phyloP scores from a whole-genome alignment of 2,329 filamentous ascomycete genomes.

The Cadophora sp. region DNA sequence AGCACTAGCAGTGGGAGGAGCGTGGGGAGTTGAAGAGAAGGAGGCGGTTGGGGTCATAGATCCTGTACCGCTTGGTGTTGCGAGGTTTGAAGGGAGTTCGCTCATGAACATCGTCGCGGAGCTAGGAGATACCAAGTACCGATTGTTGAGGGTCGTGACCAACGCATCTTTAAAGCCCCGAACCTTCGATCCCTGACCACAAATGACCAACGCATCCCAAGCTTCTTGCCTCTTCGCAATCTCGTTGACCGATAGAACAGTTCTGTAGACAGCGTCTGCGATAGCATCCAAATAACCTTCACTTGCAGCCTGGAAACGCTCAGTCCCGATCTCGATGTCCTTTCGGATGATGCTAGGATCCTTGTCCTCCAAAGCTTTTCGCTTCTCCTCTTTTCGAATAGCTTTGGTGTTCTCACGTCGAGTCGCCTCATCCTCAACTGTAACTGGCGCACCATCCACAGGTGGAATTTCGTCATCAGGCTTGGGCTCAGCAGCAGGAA shows the following conservation, averaged over 20 bases:
- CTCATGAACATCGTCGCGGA: conserved; percentile 97
- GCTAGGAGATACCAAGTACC: conserved; percentile 89
- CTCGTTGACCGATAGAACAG: conserved; percentile 83
- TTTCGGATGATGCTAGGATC: conserved; percentile 62
- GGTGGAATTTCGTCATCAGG: conserved; percentile 26
- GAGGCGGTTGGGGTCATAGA: conserved; percentile 76
- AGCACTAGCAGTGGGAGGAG: conserved; percentile 63
- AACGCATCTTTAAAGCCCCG: conserved; percentile 90
- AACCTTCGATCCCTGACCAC: conserved; percentile 81
- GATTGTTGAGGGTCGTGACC: conserved; percentile 76
- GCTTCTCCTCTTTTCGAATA: conserved; percentile 41
- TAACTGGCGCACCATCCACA: conserved; percentile 25
- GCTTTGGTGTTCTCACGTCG: conserved; percentile 41
- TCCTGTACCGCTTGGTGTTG: conserved; percentile 88
- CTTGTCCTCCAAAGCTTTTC: conserved; percentile 42
- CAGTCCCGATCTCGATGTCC: conserved; percentile 78
- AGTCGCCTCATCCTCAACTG: conserved; percentile 35
- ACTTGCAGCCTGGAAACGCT: conserved; percentile 74
- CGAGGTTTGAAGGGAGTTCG: conserved; percentile 92
- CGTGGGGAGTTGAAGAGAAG: conserved; percentile 57
- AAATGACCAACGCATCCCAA: conserved; percentile 92
- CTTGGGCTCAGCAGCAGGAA: conserved; percentile 25
- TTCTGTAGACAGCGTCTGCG: conserved; percentile 81
- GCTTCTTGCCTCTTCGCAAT: conserved; percentile 83
- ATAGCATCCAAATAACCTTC: conserved; percentile 82